These are phyloP conservation scores for Lizonia empirigonia DNA, from an alignment of 2,329 filamentous ascomycete genomes.

Conservation along the genomic window DNA sequence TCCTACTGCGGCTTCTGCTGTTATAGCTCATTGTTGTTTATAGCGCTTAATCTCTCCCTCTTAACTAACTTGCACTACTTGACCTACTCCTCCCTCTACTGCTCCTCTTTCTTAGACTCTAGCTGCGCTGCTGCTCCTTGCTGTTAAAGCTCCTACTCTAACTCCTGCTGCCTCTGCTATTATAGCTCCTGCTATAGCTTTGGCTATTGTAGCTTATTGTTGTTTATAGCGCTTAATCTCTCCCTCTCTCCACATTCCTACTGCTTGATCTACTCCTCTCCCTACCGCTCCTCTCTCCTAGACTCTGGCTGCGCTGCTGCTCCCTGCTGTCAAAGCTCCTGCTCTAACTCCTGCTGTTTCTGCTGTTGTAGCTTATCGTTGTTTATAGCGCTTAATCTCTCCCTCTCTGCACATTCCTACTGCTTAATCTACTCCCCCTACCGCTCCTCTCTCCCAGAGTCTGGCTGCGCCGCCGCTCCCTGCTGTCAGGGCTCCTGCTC, in stretches of 20 bases:
- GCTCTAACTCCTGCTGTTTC: constrained; percentile 13
- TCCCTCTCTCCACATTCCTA: too few species aligned
- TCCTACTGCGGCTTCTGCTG: too few species aligned
- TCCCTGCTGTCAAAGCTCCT: constrained; percentile 9
- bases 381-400: neutral
- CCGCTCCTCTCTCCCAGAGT: constrained; percentile 7
- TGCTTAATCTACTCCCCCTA: neutral
- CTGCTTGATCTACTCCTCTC: too few species aligned
- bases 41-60: neutral
- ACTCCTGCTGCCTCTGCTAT: neutral
- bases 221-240: too few species aligned
- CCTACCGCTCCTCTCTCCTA: too few species aligned
- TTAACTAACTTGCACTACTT: constrained; percentile 1
- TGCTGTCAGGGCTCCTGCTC: constrained; percentile 2
- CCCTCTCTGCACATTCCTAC: neutral
- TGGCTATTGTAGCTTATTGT: too few species aligned
- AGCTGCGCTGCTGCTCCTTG: constrained; percentile 6
- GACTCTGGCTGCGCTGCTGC: too few species aligned
- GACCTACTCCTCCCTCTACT: neutral
- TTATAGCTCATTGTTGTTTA: too few species aligned
- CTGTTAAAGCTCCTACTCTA: neutral
- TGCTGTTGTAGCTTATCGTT: too few species aligned
- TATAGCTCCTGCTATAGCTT: too few species aligned
- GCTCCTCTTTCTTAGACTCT: constrained; percentile 5
- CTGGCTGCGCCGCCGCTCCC: constrained; percentile 5